Evolutionary conservation across 768 basidiomycete species (phyloP), one percentile per base, ranked within the genome.

Genomic region (Naganishia kalamii): DNA sequence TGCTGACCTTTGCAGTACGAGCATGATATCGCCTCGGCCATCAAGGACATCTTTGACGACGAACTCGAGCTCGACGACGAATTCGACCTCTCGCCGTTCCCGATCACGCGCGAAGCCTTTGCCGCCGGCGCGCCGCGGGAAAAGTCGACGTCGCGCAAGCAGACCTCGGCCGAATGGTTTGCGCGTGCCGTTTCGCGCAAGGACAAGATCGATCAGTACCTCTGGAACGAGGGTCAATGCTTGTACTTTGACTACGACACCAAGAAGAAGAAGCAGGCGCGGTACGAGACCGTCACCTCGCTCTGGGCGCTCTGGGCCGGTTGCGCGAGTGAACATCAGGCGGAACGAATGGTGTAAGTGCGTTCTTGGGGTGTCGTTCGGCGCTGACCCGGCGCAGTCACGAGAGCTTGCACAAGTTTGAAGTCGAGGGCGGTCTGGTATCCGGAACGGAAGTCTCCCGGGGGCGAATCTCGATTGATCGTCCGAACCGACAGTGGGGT

Each of bases 271-370:
- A 87, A 87, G 79, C 92, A 94, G 82, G 90, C 87, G 68, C 77
- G 93, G 71, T 99, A 98, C 74, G 94, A 99, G 81, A 89, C 88
- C 74, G 96, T 92, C n/a, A 99, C 94, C 0, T 83, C 88, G 29
- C 88, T 92, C 78, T 99, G 93, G 92, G 85, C 91, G 40, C 82
- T 99, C 37, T 99, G 94, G 94, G 92, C 92, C 15, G 94, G 94
- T 13, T 94, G 91, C 77, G 92, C 93, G 43, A 93, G 90, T 67
- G 94, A 97, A 71, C 88, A 92, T 70, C 94, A 99, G 78, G 88
- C 88, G 62, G 87, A 90, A 86, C 86, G 87, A 77, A 85, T 99
- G 70, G 87, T 97, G 90, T 92, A 81, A 67, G 90, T 85, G 54
- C 10, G 15, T 50, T 3, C 23, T 7, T 1, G 32, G 3, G 6